These are phyloP conservation scores for Pyropia yezoensis DNA, from an alignment of 23 red algal species.

Conservation along the genomic window DNA sequence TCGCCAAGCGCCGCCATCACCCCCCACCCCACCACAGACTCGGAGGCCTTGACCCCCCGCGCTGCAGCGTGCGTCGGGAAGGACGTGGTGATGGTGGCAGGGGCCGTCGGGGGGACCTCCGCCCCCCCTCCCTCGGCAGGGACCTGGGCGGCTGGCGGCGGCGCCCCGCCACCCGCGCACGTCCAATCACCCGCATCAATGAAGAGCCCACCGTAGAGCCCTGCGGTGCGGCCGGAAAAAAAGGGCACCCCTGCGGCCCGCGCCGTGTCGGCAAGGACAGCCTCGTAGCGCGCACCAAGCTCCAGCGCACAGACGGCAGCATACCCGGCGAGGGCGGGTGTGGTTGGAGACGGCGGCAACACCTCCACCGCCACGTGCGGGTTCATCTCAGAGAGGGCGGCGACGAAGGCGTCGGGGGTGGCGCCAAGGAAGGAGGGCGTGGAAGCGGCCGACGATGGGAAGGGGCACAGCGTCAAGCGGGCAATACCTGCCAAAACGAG, in stretches of 20 bases:
- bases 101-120: no score
- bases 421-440: conserved; percentile 29
- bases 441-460: conserved; percentile 20
- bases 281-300: conserved; percentile 10
- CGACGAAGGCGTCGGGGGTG: conserved; percentile 6
- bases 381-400: conserved; percentile 42
- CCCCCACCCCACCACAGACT: no score
- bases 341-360: conserved; percentile 1
- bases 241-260: conserved; percentile 27
- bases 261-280: conserved; percentile 10
- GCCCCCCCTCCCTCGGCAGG: no score
- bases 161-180: no score
- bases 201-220: conserved; percentile 38
- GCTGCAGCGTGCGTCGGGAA: no score
- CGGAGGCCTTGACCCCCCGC: no score
- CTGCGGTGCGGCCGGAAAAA: conserved; percentile 13
- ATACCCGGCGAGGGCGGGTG: conserved; percentile 12
- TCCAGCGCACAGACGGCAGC: conserved; percentile 33
- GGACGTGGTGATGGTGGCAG: no score
- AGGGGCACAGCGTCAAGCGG: conserved; percentile 20
- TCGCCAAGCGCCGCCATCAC: no score
- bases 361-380: conserved; percentile 34
- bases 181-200: conserved; percentile 25
- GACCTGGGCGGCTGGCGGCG: no score
- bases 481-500: conserved; percentile 48